Base-by-base conservation (phyloP, 352 stramenopile genomes). In the Phytopythium boreale region DNA sequence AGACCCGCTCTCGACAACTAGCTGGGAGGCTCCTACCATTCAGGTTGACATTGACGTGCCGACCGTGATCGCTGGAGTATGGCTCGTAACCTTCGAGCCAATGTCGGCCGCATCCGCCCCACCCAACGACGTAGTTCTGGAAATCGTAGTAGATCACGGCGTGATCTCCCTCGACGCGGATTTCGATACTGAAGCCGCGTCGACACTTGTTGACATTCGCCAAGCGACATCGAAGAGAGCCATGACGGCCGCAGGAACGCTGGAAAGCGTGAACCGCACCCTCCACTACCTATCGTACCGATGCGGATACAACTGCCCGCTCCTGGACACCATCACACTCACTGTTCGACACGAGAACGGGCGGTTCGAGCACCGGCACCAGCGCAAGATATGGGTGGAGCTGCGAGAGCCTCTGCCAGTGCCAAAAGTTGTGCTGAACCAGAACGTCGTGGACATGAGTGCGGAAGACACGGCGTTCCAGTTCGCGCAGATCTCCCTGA, bases 401-500 rank as follows among this genome's bases (percentile, higher is more conserved):
- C 72, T 82, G 11, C 34, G 58, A 10, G 63, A 72, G 29, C 60
- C 70, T 0, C 39, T 77, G 0, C 66, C 62, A 10, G 41, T 81
- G 27, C 77, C 77, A 10, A 63, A 58, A 11, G 70, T 85, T 20
- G n/a, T 50, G 11, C 56, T 77, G 9, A 63, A 49, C 26, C 53
- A 65, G 26, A 62, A 39, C 29, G 74, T 50, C 12, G 36, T 79
- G 41, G 80, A 77, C 41, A 73, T 73, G 19, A 67, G 57, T 15
- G 52, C 66, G 56, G 78, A 89, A 56, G 80, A 88, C 49, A 62
- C 62, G 46, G 67, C 67, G 17, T 88, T 81, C 50, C 71, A 60
- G 31, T 87, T 87, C 47, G 65, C 79, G 9, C 58, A 80, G 27
- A 61, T 89, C 19, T 29, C 62, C 22, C 52, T 84, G 8, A 37